A percentile compares a stretch with the other conserved stretches of the same genome.
Conservation (phyloP, 2,329 filamentous ascomycete genomes). For the Pseudogymnoascus sp. region DNA sequence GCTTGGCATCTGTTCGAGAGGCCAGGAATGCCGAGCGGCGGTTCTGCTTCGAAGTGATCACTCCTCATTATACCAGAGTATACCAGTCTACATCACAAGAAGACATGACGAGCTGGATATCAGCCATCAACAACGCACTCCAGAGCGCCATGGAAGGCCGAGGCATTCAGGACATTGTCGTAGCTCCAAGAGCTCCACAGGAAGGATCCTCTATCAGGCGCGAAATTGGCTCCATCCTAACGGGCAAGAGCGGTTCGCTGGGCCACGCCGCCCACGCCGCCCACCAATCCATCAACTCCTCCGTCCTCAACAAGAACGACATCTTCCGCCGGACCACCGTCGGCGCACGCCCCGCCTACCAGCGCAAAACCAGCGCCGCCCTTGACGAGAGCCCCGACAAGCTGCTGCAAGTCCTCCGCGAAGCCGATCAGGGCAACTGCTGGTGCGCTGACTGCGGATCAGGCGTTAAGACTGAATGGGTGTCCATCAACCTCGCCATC, state of each 20-base stretch:
- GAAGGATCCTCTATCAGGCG: constrained; percentile 53
- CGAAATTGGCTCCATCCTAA: constrained; percentile 87
- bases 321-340: constrained; percentile 84
- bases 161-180: constrained; percentile 47
- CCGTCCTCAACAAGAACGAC: constrained; percentile 35
- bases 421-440: constrained; percentile 84
- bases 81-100: constrained; percentile 98
- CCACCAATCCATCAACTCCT: constrained; percentile 41
- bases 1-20: constrained; percentile 93
- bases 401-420: constrained; percentile 76
- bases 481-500: constrained; percentile 94
- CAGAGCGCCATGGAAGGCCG: constrained; percentile 90
- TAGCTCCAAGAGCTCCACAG: constrained; percentile 29
- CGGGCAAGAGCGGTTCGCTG: constrained; percentile 77
- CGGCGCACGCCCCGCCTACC: constrained; percentile 68
- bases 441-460: constrained; percentile 94
- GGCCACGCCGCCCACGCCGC: constrained; percentile 28
- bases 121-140: constrained; percentile 90
- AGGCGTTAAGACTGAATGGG: constrained; percentile 91
- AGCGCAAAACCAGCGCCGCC: constrained; percentile 56
- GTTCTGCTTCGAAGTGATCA: constrained; percentile 98
- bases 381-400: constrained; percentile 79
- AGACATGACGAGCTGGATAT: constrained; percentile 96
- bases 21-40: constrained; percentile 87
- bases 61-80: constrained; percentile 87